A percentile compares a stretch with the other conserved stretches of the same genome.
phyloP scores from a whole-genome alignment of 306 rosid species.

The Argentina anserina region DNA sequence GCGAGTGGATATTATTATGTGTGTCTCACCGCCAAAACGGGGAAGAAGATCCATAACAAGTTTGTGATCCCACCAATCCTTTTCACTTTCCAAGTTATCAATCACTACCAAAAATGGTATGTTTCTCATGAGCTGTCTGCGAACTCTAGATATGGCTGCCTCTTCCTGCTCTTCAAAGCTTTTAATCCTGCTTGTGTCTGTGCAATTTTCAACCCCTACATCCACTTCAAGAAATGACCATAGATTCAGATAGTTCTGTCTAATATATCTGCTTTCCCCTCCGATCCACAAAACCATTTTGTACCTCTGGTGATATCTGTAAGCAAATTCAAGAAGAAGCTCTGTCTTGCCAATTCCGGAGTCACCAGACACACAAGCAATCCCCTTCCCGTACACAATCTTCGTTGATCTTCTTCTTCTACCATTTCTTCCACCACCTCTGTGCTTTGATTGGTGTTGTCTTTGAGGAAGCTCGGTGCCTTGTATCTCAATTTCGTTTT shows the following conservation, averaged over 20 bases:
- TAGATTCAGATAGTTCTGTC: constrained; percentile 77
- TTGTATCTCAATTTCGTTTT: constrained; percentile 81
- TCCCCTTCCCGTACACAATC: constrained; percentile 75
- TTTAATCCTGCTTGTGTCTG: constrained; percentile 53
- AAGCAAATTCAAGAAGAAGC: constrained; percentile 82
- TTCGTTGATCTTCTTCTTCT: constrained; percentile 56
- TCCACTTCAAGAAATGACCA: constrained; percentile 74
- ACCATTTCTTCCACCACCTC: constrained; percentile 45
- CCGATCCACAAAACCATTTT: constrained; percentile 85
- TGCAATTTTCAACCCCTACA: constrained; percentile 68
- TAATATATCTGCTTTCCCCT: constrained; percentile 76
- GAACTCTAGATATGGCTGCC: constrained; percentile 66
- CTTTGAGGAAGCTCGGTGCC: constrained; percentile 48
- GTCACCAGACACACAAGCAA: constrained; percentile 80
- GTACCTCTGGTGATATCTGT: constrained; percentile 83
- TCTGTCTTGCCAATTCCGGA: constrained; percentile 90
- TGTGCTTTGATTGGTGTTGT: constrained; percentile 45
- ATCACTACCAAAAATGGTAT: constrained; percentile 75
- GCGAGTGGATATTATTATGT: constrained; percentile 69
- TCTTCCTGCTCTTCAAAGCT: constrained; percentile 79
- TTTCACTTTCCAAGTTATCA: constrained; percentile 84
- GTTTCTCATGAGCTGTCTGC: constrained; percentile 83
- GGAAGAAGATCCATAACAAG: constrained; percentile 93
- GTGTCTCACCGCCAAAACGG: constrained; percentile 82
- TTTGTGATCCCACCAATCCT: constrained; percentile 94